phyloP scores from a whole-genome alignment of 2,329 filamentous ascomycete genomes.

The Pseudogymnoascus sp. region DNA sequence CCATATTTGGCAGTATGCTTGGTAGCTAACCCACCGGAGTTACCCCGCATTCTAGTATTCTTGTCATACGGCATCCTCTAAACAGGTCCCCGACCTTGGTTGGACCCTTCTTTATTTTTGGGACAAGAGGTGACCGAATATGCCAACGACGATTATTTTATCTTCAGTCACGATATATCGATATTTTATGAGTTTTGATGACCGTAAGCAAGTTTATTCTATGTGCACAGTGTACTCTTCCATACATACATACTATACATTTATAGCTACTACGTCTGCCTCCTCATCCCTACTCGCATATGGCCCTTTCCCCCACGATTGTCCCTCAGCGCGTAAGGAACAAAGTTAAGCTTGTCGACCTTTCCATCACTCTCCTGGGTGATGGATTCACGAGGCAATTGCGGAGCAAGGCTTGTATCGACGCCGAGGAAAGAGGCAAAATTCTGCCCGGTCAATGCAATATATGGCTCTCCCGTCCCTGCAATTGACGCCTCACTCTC shows the following conservation, averaged over 20 bases:
- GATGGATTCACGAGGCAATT: neutral
- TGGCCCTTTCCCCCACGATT: constrained; percentile 46
- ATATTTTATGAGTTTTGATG: neutral
- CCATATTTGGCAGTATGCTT: neutral
- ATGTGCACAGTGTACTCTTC: neutral
- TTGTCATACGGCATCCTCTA: neutral
- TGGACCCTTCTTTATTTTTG: neutral
- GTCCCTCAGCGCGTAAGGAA: constrained; percentile 47
- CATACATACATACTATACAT: neutral
- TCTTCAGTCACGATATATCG: neutral
- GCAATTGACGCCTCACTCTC: constrained; percentile 12
- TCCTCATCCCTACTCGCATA: constrained; percentile 39
- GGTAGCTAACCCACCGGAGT: neutral
- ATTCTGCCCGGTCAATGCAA: constrained; percentile 16
- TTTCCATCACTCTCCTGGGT: constrained; percentile 17
- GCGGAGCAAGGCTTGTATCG: constrained; percentile 6
- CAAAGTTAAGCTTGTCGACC: constrained; percentile 36
- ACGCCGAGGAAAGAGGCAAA: constrained; percentile 15
- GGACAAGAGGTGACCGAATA: neutral
- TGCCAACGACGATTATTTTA: neutral
- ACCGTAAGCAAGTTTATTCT: neutral
- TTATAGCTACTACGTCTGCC: neutral
- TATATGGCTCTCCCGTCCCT: constrained; percentile 17
- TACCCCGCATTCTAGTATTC: neutral
- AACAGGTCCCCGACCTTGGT: neutral